Evolutionary conservation across 2,329 filamentous ascomycete genomes (phyloP), one percentile per base, ranked within the genome.

Genomic region (Colletotrichum eleusines): DNA sequence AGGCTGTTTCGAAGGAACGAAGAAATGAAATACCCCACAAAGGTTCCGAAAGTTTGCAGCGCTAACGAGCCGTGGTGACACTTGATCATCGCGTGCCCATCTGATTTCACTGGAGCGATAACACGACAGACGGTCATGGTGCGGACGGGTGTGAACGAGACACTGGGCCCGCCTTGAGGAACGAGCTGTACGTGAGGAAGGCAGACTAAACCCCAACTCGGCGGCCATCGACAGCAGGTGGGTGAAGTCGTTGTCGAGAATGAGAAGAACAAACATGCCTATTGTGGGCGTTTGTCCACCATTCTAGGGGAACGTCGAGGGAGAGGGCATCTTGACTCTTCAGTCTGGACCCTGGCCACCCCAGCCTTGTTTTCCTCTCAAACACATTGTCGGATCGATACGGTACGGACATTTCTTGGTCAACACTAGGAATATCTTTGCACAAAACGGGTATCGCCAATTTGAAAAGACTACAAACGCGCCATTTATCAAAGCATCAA

Each of bases 1-100:
- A 16, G 63, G 54, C 44, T 33, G 46, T 46, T 31, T 63, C 31
- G 16, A 33, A 44, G 50, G 7, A 54, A 54, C 5, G 35, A 54
- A 50, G 26, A 5, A 33, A 42, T 53, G 8, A 28, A 50, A 60
- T 63, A 20, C 33, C 51, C 44, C 16, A 8, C 16, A 18, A 51
- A 16, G 20, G 28, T 23, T 40, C 40, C n/a, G 8, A 6, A 20
- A 26, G 18, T 38, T 33, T 18, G 35, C 18, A 40, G 31, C 20
- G 31, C 11, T 18, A n/a, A 26, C 20, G 33, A 14, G 5, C 12
- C 33, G 8, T 23, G 5, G 11, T 40, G n/a, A n/a, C 11, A 38
- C 35, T 44, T 11, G n/a, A 33, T 26, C 38, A 26, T 40, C 20
- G 23, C 20, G 54, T 38, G 28, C 16, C 12, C 2, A 23, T 23